phyloP scores from a whole-genome alignment of 1,284 basidiomycete species.

The Fomes fomentarius region DNA sequence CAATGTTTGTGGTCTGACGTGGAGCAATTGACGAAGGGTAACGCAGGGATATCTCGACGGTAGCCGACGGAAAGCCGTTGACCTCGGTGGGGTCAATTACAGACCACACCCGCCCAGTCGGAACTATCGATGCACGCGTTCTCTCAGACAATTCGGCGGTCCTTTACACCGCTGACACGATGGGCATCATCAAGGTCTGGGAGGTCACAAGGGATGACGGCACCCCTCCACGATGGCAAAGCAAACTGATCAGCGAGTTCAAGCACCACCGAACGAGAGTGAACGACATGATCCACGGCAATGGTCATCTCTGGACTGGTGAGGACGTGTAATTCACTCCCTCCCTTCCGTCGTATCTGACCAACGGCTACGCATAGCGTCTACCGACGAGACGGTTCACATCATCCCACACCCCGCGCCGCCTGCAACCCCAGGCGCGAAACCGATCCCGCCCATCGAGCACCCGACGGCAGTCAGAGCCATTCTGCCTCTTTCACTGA shows the following conservation, averaged over 20 bases:
- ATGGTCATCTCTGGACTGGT: conserved; percentile 87
- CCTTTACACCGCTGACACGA: conserved; percentile 83
- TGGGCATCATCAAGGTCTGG: conserved; percentile 84
- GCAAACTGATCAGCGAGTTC: conserved; percentile 59
- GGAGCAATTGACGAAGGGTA: too few species aligned
- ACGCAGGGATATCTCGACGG: conserved; percentile 62
- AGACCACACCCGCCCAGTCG: conserved; percentile 73
- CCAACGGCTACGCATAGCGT: conserved; percentile 52
- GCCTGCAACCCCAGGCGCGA: conserved; percentile 23
- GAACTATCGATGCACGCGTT: conserved; percentile 57
- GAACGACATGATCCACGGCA: conserved; percentile 68
- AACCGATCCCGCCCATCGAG: conserved; percentile 53
- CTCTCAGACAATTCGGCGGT: conserved; percentile 48
- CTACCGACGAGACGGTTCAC: conserved; percentile 83
- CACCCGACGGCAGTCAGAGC: conserved; percentile 75
- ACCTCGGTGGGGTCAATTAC: conserved; percentile 65
- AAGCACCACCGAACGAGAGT: conserved; percentile 80
- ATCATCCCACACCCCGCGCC: conserved; percentile 46
- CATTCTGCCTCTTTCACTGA: conserved; percentile 68
- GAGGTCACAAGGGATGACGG: conserved; percentile 53
- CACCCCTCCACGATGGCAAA: conserved; percentile 52
- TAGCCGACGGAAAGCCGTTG: conserved; percentile 48
- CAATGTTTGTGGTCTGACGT: background rate
- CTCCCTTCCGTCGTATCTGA: background rate
- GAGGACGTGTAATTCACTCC: conserved; percentile 22